phyloP scores from a whole-genome alignment of 495 filamentous ascomycete genomes.

The Tetracladium marchalianum region DNA sequence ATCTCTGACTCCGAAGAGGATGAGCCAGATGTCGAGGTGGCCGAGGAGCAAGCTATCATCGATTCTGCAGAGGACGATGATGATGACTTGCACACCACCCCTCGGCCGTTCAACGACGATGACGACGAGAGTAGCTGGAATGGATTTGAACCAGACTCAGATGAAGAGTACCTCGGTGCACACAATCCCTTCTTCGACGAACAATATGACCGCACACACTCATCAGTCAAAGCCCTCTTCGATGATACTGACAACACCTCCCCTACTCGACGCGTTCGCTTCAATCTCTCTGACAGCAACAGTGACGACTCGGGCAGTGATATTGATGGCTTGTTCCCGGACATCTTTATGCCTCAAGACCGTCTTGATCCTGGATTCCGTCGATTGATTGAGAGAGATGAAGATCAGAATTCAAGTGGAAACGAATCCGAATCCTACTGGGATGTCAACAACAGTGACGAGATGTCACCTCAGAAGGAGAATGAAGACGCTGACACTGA shows the following conservation, averaged over 20 bases:
- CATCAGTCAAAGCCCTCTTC: no score
- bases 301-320: slow-evolving; percentile 35
- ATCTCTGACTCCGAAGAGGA: slow-evolving; percentile 71
- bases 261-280: slow-evolving; percentile 38
- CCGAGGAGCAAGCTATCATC: slow-evolving; percentile 66
- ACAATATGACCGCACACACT: slow-evolving; percentile 36
- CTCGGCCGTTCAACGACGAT: slow-evolving; percentile 30
- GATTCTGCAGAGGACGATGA: slow-evolving; percentile 37
- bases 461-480: slow-evolving; percentile 25
- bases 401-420: slow-evolving; percentile 37
- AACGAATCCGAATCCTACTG: slow-evolving; percentile 20
- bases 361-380: slow-evolving; percentile 58
- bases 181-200: slow-evolving; percentile 42
- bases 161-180: slow-evolving; percentile 32
- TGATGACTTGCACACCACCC: slow-evolving; percentile 22
- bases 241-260: slow-evolving; percentile 5
- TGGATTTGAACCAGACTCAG: slow-evolving; percentile 42
- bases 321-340: slow-evolving; percentile 47
- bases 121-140: slow-evolving; percentile 37
- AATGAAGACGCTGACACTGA: slow-evolving; percentile 39
- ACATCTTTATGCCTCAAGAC: slow-evolving; percentile 65
- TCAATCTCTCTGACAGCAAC: slow-evolving; percentile 25
- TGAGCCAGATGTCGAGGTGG: slow-evolving; percentile 59
- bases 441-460: slow-evolving; percentile 17
- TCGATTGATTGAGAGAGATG: slow-evolving; percentile 56